These are phyloP conservation scores for Collybia mongolica DNA, from an alignment of 768 basidiomycete species.

Conservation along the genomic window DNA sequence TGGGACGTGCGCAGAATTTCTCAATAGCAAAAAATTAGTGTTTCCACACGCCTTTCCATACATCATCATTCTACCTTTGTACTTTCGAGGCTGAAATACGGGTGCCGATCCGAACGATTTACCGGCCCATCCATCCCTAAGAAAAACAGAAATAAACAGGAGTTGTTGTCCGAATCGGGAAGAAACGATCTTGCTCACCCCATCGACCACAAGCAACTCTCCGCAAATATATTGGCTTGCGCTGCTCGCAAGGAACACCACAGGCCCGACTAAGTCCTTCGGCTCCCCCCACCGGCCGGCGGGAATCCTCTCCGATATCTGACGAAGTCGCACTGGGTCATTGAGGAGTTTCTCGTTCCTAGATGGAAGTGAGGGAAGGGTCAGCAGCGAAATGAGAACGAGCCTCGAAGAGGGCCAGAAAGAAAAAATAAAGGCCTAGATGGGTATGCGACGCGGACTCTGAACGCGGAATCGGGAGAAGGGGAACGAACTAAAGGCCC, in stretches of 20 bases:
- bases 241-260: constrained; percentile 66
- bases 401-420: not conserved
- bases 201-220: constrained; percentile 70
- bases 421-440: constrained; percentile 1
- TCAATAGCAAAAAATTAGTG: not conserved
- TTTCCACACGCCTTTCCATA: not conserved
- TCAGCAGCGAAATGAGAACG: constrained; percentile 1
- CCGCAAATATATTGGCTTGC: constrained; percentile 75
- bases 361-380: constrained; percentile 4
- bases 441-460: constrained; percentile 1
- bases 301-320: constrained; percentile 75
- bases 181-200: constrained; percentile 36
- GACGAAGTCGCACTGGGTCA: constrained; percentile 63
- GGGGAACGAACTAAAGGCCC: constrained; percentile 3
- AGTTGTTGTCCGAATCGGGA: constrained; percentile 12
- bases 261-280: constrained; percentile 70
- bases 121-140: constrained; percentile 66
- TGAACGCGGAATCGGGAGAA: constrained; percentile 3
- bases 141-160: constrained; percentile 17
- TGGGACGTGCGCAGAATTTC: no score
- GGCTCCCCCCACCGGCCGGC: constrained; percentile 72
- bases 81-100: not conserved
- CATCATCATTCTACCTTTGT: not conserved
- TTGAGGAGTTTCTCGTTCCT: constrained; percentile 50
- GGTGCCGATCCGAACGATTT: constrained; percentile 12